A percentile compares a stretch with the other conserved stretches of the same genome.
Conservation (phyloP, 2,329 filamentous ascomycete genomes). For the Verticillium longisporum region DNA sequence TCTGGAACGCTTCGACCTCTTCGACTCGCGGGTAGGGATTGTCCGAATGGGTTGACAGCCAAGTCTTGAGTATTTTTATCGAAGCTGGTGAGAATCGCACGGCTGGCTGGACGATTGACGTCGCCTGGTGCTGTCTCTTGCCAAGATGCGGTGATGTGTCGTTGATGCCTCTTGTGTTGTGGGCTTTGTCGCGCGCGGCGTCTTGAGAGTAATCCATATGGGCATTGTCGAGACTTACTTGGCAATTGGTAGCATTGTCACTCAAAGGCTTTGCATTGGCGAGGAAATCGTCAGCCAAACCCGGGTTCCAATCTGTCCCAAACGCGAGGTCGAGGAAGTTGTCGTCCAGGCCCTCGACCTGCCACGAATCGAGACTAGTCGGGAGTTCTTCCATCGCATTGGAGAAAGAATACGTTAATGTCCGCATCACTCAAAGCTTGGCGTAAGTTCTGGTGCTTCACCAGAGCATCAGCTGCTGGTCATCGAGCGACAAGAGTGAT, state of each 20-base stretch:
- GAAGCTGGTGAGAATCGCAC: constrained; percentile 76
- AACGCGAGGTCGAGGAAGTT: background rate
- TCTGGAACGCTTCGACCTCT: constrained; percentile 74
- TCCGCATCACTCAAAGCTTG: too few relatives aligned
- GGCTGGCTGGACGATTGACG: constrained; percentile 52
- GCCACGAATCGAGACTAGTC: background rate
- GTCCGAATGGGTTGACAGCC: constrained; percentile 71
- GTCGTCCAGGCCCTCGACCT: background rate
- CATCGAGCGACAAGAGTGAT: too few relatives aligned
- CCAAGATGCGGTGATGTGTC: background rate
- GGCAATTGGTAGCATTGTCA: background rate
- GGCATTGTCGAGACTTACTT: background rate
- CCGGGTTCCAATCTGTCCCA: background rate
- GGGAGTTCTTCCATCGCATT: background rate
- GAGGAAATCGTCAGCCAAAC: background rate
- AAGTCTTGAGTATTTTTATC: constrained; percentile 73
- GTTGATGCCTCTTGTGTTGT: too few relatives aligned
- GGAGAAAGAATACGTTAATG: too few relatives aligned
- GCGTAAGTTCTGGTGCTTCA: too few relatives aligned
- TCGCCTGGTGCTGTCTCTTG: background rate
- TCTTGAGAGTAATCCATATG: too few relatives aligned
- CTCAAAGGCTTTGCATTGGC: background rate
- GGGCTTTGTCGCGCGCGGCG: too few relatives aligned
- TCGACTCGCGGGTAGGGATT: constrained; percentile 86
- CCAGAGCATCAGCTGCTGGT: too few relatives aligned